Conservation (phyloP, 768 basidiomycete genomes). For the Russula sp. region DNA sequence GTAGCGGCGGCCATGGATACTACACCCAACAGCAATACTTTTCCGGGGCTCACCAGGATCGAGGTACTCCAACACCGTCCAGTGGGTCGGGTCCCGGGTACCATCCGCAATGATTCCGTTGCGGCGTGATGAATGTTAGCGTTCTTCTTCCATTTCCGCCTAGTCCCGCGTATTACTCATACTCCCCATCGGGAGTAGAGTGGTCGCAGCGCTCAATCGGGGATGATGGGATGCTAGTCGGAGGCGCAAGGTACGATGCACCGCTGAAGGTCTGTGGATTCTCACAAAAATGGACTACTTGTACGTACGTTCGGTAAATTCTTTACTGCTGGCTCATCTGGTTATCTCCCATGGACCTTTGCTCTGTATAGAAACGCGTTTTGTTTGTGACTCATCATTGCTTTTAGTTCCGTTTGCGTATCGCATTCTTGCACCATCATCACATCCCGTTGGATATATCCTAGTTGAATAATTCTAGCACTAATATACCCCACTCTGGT, state of each 20-base stretch:
- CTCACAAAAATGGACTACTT: slow-evolving; percentile 16
- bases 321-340: slow-evolving; percentile 1
- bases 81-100: slow-evolving; percentile 32
- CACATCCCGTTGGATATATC: slow-evolving; percentile 22
- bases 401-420: slow-evolving; percentile 17
- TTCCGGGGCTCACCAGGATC: slow-evolving; percentile 16
- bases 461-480: slow-evolving; percentile 24
- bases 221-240: slow-evolving; percentile 19
- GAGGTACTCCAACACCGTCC: slow-evolving; percentile 28
- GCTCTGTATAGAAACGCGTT: slow-evolving; percentile 18
- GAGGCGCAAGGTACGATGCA: slow-evolving; percentile 17
- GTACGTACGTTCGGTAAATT: slow-evolving; percentile 19
- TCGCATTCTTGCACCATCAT: slow-evolving; percentile 19
- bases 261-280: slow-evolving; percentile 12
- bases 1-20: slow-evolving; percentile 17
- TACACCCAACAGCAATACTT: slow-evolving; percentile 21
- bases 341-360: slow-evolving; percentile 19
- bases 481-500: slow-evolving; percentile 24
- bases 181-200: slow-evolving; percentile 19
- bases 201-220: slow-evolving; percentile 18
- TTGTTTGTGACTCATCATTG: slow-evolving; percentile 13
- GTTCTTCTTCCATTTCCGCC: slow-evolving; percentile 19
- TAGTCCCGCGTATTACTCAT: slow-evolving; percentile 18
- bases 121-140: slow-evolving; percentile 17
- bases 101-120: slow-evolving; percentile 29